Conservation (phyloP, 352 stramenopile species). For the Pythium aphanidermatum region DNA sequence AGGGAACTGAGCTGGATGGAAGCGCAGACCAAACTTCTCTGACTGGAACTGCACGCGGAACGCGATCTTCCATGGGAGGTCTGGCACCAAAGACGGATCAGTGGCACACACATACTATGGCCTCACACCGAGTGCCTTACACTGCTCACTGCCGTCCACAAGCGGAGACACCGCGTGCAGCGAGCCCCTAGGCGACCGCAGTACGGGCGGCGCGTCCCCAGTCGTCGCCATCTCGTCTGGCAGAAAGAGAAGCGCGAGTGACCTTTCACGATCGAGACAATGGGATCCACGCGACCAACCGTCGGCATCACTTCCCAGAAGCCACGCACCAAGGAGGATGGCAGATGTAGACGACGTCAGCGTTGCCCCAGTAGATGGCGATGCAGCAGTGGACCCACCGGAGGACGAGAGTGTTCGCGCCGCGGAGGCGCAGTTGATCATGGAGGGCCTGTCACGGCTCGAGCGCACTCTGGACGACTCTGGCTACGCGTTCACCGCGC, state of each 20-base stretch:
- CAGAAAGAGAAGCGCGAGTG: neutral
- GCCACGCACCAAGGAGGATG: neutral
- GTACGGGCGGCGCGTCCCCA: conserved; percentile 2
- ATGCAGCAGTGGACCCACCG: neutral
- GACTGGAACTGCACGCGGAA: conserved; percentile 80
- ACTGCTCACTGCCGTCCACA: conserved; percentile 6
- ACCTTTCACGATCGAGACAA: conserved; percentile 15
- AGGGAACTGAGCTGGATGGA: conserved; percentile 69
- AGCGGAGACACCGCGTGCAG: neutral
- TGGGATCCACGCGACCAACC: conserved; percentile 11
- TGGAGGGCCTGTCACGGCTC: conserved; percentile 63
- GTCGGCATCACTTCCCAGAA: neutral
- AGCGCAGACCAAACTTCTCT: conserved; percentile 73
- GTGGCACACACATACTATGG: neutral
- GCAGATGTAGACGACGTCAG: neutral
- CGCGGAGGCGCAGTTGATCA: conserved; percentile 36
- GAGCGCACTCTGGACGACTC: conserved; percentile 70
- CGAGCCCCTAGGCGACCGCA: conserved; percentile 18
- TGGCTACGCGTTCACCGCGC: conserved; percentile 66
- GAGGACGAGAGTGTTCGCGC: conserved; percentile 29
- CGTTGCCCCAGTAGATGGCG: conserved; percentile 3
- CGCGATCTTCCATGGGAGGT: conserved; percentile 76
- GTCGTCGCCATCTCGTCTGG: neutral
- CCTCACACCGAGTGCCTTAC: neutral
- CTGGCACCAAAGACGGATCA: conserved; percentile 10